Base-by-base conservation (phyloP, 495 filamentous ascomycete genomes). In the Neurospora sp. region DNA sequence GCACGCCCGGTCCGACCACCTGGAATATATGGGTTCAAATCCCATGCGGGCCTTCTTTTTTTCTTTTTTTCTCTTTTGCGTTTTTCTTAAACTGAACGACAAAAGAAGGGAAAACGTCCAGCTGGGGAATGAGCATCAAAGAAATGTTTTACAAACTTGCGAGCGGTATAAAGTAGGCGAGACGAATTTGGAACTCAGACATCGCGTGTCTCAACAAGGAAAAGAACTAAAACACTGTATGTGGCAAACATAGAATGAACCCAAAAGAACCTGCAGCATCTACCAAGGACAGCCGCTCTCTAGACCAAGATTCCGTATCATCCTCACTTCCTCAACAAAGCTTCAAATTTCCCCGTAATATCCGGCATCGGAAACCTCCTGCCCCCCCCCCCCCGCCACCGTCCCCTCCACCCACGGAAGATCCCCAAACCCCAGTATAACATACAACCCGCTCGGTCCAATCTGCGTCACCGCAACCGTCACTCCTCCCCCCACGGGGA, bases 291-390 rank as follows among this genome's bases (percentile, higher is more conserved):
- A 44, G 14, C 3, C 41, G 16, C 16, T 7, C 3, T 4, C 10
- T 40, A 40, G 6, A 18, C 40, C 40, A 41, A 41, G 40, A 41
- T 41, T 6, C 4, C 14, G 12, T 0, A 42, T 3, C 14, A 18
- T 44, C 16, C 6, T 44, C 41, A 44, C 4, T 18, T 44, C 41
- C 41, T 44, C 61, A 78, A 65, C 16, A 79, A 48, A 65, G 69
- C 70, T 61, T 79, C 78, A 41, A 77, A 72, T 38, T 75, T 68
- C 3, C 69, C 68, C 48, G 80, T 79, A 40, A 81, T 78, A 71
- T 81, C 78, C 27, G 76, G 68, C 35, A 80, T 77, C 20, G 78
- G 80, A 72, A 81, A 81, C 68, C 72, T 59, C 22, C 71, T 75
- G n/a, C n/a, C n/a, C n/a, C 71, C 80, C 72, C 39, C 76, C 75